These are phyloP conservation scores for Flaveria brownii DNA, from an alignment of 129 eudicot genomes.

Conservation along the genomic window DNA sequence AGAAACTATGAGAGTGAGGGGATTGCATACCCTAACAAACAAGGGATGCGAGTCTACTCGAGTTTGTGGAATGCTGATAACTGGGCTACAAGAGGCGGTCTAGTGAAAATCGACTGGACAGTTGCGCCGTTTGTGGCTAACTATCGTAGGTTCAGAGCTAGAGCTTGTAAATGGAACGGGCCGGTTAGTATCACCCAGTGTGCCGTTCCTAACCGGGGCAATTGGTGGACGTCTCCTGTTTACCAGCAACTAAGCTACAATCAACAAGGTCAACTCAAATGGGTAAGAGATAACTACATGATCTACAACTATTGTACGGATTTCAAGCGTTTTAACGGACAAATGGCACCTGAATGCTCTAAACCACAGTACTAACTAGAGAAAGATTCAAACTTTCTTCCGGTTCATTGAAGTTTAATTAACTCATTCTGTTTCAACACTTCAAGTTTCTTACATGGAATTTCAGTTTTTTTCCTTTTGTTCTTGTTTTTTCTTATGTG, in stretches of 20 bases:
- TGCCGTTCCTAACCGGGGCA: slow-evolving; percentile 29
- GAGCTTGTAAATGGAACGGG: slow-evolving; percentile 59
- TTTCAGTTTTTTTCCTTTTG: background rate
- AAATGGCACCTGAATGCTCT: slow-evolving; percentile 60
- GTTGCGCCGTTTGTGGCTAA: slow-evolving; percentile 58
- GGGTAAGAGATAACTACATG: slow-evolving; percentile 57
- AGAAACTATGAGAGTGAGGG: slow-evolving; percentile 53
- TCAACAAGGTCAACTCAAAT: slow-evolving; percentile 45
- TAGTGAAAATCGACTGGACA: slow-evolving; percentile 64
- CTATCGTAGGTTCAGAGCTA: slow-evolving; percentile 45
- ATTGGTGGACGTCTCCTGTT: slow-evolving; percentile 61
- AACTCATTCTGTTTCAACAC: background rate
- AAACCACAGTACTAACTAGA: slow-evolving; percentile 41
- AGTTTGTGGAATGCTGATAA: slow-evolving; percentile 81
- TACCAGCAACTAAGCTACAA: slow-evolving; percentile 40
- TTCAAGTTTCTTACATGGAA: background rate
- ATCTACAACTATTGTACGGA: slow-evolving; percentile 66
- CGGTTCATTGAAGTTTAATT: background rate
- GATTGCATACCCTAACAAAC: slow-evolving; percentile 61
- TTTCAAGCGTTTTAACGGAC: slow-evolving; percentile 44
- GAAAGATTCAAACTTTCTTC: background rate
- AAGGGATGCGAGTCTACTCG: slow-evolving; percentile 66
- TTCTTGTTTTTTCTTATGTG: background rate
- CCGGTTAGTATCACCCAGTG: slow-evolving; percentile 41
- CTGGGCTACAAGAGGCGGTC: slow-evolving; percentile 80